Percentiles rank a stretch among this genome's conserved stretches.
phyloP scores from a whole-genome alignment of 371 early-diverging fungal genomes.

The Chytridium lagenaria region DNA sequence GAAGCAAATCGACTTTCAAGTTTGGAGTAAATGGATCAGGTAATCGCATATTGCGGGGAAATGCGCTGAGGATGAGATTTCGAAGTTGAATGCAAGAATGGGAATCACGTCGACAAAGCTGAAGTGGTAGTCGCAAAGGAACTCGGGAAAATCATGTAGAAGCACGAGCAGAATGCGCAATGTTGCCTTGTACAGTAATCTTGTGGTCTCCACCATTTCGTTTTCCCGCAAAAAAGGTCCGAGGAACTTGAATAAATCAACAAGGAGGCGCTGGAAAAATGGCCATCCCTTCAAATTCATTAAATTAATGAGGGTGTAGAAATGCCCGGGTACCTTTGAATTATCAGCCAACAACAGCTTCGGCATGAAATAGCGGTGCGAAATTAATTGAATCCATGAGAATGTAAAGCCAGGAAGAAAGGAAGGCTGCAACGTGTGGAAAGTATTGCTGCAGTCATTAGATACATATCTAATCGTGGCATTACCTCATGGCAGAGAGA shows the following conservation, averaged over 20 bases:
- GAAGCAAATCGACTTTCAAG: slow-evolving; percentile 88
- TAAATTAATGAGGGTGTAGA: background rate
- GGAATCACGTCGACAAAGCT: slow-evolving; percentile 94
- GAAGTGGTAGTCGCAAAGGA: slow-evolving; percentile 91
- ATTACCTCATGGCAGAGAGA: slow-evolving; percentile 67
- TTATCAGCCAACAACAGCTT: slow-evolving; percentile 77
- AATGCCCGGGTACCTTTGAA: slow-evolving; percentile 54
- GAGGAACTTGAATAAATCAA: slow-evolving; percentile 83
- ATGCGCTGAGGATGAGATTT: slow-evolving; percentile 93
- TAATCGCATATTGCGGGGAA: slow-evolving; percentile 92
- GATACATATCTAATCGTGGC: background rate
- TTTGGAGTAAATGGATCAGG: slow-evolving; percentile 97
- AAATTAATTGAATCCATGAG: slow-evolving; percentile 94
- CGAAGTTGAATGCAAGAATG: slow-evolving; percentile 92
- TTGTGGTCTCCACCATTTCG: slow-evolving; percentile 70
- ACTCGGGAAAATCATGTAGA: slow-evolving; percentile 98
- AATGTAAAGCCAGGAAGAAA: slow-evolving; percentile 94
- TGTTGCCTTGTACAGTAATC: slow-evolving; percentile 87
- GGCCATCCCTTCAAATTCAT: slow-evolving; percentile 75
- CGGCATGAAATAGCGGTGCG: slow-evolving; percentile 92
- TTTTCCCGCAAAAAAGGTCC: slow-evolving; percentile 79
- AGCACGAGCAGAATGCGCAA: slow-evolving; percentile 89
- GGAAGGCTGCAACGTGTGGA: slow-evolving; percentile 85
- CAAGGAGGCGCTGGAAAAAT: slow-evolving; percentile 79
- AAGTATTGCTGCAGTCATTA: slow-evolving; percentile 65